Conservation (phyloP, 169 alveolate genomes). For the Miamiensis avidus region DNA sequence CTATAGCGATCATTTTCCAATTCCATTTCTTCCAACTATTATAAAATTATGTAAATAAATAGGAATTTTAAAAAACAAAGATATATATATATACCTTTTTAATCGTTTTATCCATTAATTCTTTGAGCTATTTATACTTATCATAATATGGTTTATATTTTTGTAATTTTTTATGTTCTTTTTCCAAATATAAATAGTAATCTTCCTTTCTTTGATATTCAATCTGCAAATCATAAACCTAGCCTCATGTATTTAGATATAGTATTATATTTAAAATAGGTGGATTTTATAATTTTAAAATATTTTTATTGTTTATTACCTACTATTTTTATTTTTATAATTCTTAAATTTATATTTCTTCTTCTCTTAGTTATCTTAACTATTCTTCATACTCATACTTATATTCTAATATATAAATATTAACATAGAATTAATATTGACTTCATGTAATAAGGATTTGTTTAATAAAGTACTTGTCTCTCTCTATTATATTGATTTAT, state of each 20-base stretch:
- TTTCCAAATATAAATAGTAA: neutral
- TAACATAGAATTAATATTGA: too few relatives aligned
- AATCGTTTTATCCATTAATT: slow-evolving; percentile 2
- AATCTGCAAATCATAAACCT: slow-evolving; percentile 3
- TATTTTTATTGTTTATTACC: neutral
- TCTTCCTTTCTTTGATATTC: slow-evolving; percentile 8
- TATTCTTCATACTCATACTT: too few relatives aligned
- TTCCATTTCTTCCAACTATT: slow-evolving; percentile 10
- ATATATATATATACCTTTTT: neutral
- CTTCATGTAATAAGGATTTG: too few relatives aligned
- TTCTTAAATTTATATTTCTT: slow-evolving; percentile 11
- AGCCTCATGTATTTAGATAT: too few relatives aligned
- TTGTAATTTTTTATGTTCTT: neutral
- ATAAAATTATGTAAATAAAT: neutral
- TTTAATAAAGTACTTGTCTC: too few relatives aligned
- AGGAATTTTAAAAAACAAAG: neutral
- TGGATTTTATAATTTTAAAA: too few relatives aligned
- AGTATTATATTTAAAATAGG: too few relatives aligned
- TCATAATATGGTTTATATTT: slow-evolving; percentile 32
- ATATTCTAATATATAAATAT: too few relatives aligned
- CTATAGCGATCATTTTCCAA: slow-evolving; percentile 7
- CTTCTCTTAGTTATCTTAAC: neutral
- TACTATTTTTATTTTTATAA: neutral
- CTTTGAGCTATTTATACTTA: slow-evolving; percentile 8
- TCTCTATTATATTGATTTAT: too few relatives aligned